Percentiles rank a stretch among this genome's conserved stretches.
Conservation (phyloP, 2,329 filamentous ascomycete genomes). For the Aureobasidium sp. region DNA sequence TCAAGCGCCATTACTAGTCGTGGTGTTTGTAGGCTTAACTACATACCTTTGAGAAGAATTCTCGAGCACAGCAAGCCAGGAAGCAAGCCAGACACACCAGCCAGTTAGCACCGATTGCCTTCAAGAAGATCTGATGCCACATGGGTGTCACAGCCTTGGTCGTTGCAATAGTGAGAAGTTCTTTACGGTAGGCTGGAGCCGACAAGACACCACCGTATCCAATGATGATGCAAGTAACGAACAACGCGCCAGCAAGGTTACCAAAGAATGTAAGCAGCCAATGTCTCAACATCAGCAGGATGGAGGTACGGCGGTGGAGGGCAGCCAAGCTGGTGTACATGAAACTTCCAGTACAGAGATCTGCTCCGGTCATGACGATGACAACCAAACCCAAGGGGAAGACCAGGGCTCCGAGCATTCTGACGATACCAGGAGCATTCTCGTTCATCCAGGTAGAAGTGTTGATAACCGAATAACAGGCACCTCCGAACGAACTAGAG, state of each 20-base stretch:
- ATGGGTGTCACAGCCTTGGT: conserved; percentile 41
- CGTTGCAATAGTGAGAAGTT: conserved; percentile 39
- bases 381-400: conserved; percentile 28
- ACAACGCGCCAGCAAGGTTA: conserved; percentile 25
- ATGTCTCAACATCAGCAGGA: conserved; percentile 19
- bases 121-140: conserved; percentile 47
- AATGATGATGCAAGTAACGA: conserved; percentile 23
- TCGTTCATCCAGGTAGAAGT: conserved; percentile 24
- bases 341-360: conserved; percentile 26
- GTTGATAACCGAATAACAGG: conserved; percentile 19
- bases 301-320: conserved; percentile 31
- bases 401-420: conserved; percentile 26
- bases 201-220: conserved; percentile 28
- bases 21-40: too few relatives aligned
- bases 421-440: conserved; percentile 25
- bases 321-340: conserved; percentile 37
- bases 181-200: conserved; percentile 30
- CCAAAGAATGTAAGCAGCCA: conserved; percentile 25
- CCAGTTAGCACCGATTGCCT: conserved; percentile 39
- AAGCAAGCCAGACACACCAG: conserved; percentile 48
- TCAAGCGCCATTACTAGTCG: too few relatives aligned
- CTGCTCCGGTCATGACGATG: conserved; percentile 26
- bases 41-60: conserved; percentile 43
- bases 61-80: conserved; percentile 40
- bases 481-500: conserved; percentile 37